Conservation (phyloP, 2,329 filamentous ascomycete species). For the Epichloe uncinata region DNA sequence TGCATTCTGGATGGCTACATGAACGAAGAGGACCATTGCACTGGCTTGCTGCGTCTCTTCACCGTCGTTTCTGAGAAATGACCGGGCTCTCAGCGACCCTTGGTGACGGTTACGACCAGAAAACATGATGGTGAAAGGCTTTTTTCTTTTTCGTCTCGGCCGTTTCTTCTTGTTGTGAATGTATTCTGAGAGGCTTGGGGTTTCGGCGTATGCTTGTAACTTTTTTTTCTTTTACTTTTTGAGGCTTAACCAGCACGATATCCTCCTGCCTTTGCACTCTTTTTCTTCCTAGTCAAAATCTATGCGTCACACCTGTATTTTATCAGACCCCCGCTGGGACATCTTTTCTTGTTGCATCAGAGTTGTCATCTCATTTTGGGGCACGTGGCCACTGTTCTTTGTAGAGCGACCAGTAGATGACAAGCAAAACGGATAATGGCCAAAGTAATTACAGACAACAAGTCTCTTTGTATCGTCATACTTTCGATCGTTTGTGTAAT, state of each 20-base stretch:
- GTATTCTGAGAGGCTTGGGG: constrained; percentile 1
- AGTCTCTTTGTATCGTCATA: constrained; percentile 6
- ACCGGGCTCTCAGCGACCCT: background rate
- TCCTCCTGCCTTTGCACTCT: background rate
- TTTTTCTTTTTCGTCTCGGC: background rate
- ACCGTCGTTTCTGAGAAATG: constrained; percentile 3
- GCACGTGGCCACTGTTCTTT: background rate
- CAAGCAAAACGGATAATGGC: background rate
- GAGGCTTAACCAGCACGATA: background rate
- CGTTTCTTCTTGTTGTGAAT: constrained; percentile 1
- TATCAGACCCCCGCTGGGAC: too few relatives aligned
- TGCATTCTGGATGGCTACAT: background rate
- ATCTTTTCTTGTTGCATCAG: background rate
- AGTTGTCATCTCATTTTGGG: background rate
- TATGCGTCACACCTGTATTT: background rate
- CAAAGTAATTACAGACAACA: background rate
- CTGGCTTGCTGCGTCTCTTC: constrained; percentile 3
- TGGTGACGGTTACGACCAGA: constrained; percentile 6
- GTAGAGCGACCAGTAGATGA: background rate
- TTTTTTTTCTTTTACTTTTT: background rate
- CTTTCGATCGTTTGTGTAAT: constrained; percentile 15
- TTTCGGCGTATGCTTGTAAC: background rate
- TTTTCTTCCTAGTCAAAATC: background rate
- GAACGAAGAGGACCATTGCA: background rate
- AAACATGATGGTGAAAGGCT: background rate